A percentile compares a stretch with the other conserved stretches of the same genome.
Evolutionary conservation across 495 filamentous ascomycete species (phyloP).

Genomic region (Aspergillus incahuasiensis): DNA sequence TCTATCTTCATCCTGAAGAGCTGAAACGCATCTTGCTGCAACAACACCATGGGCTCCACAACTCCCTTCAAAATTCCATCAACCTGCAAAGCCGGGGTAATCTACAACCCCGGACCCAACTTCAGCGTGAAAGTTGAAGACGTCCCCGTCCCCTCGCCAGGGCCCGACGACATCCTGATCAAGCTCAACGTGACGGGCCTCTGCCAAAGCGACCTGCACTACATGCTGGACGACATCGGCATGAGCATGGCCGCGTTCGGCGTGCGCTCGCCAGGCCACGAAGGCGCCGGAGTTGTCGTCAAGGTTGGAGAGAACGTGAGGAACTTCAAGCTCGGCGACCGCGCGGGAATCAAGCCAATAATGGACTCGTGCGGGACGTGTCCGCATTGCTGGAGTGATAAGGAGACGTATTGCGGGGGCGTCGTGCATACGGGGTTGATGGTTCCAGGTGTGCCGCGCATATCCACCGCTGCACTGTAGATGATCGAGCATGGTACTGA

Average conservation of each 20-base stretch:
- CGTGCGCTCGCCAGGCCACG: constrained; percentile 49
- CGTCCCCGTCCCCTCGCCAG: constrained; percentile 50
- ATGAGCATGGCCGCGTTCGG: constrained; percentile 45
- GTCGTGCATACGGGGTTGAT: constrained; percentile 34
- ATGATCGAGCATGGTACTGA: not conserved
- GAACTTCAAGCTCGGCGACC: constrained; percentile 53
- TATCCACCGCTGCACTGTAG: not conserved
- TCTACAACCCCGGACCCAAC: constrained; percentile 50
- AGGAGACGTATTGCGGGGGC: constrained; percentile 39
- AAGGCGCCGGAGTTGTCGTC: constrained; percentile 54
- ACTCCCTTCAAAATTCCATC: constrained; percentile 39
- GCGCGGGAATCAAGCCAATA: constrained; percentile 55
- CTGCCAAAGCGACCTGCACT: constrained; percentile 47
- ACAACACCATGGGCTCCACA: not conserved
- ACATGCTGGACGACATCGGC: constrained; percentile 43
- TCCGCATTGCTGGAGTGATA: constrained; percentile 41
- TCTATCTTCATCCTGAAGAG: too few relatives aligned
- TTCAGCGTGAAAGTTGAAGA: constrained; percentile 48
- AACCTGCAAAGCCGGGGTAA: constrained; percentile 50
- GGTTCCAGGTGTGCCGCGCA: constrained; percentile 26
- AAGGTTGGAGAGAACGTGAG: constrained; percentile 48
- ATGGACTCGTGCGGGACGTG: constrained; percentile 50
- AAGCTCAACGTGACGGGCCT: constrained; percentile 45
- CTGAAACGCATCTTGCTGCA: too few relatives aligned
- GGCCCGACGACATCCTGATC: constrained; percentile 45